A percentile compares a stretch with the other conserved stretches of the same genome.
phyloP scores from a whole-genome alignment of 306 rosid species.

The Prunus armeniaca region DNA sequence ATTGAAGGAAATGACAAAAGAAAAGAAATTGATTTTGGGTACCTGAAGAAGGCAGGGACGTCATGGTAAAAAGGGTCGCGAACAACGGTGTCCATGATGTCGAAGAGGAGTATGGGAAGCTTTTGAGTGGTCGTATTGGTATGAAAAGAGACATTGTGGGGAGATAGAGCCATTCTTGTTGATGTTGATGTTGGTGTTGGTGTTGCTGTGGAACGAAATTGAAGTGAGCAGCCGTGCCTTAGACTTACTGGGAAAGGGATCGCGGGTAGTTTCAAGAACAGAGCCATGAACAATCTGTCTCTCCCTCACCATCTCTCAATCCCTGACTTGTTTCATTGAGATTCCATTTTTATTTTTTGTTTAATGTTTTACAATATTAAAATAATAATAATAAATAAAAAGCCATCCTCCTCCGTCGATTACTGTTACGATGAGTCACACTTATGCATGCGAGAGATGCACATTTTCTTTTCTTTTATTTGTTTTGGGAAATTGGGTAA shows the following conservation, averaged over 20 bases:
- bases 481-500: too few relatives aligned
- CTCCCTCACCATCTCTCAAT: not conserved
- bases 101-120: slow-evolving; percentile 83
- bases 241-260: slow-evolving; percentile 9
- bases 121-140: slow-evolving; percentile 22
- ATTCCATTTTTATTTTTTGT: too few relatives aligned
- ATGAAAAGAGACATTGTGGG: slow-evolving; percentile 5
- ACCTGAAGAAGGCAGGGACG: slow-evolving; percentile 88
- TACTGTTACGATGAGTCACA: too few relatives aligned
- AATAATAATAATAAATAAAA: not conserved
- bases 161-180: slow-evolving; percentile 6
- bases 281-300: slow-evolving; percentile 11
- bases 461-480: too few relatives aligned
- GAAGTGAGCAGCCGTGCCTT: slow-evolving; percentile 10
- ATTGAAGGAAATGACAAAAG: not conserved
- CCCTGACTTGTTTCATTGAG: not conserved
- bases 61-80: slow-evolving; percentile 91
- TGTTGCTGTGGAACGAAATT: not conserved
- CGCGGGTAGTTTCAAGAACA: slow-evolving; percentile 7
- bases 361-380: not conserved
- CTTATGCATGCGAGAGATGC: too few relatives aligned
- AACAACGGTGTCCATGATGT: slow-evolving; percentile 90
- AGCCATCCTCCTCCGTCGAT: too few relatives aligned
- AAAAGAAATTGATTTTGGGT: not conserved
- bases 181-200: too few relatives aligned